These are phyloP conservation scores for Botrytis aclada DNA, from an alignment of 2,329 filamentous ascomycete species.

Conservation along the genomic window DNA sequence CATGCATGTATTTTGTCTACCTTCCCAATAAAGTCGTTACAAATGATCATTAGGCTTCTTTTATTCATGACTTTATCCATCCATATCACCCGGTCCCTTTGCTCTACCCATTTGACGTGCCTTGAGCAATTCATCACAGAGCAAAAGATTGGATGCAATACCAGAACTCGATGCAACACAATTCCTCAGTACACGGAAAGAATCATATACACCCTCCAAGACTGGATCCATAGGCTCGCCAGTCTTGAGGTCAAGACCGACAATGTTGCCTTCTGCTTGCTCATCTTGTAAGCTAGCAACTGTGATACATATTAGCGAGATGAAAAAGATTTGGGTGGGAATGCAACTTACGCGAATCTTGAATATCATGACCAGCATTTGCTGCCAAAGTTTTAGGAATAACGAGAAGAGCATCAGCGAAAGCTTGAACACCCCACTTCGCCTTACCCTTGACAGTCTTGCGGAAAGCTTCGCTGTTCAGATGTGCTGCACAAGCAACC, in stretches of 20 bases:
- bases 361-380: conserved; percentile 94
- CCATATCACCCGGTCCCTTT: conserved; percentile 62
- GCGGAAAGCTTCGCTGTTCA: conserved; percentile 80
- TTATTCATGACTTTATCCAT: conserved; percentile 41
- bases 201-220: conserved; percentile 90
- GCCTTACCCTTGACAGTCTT: conserved; percentile 97
- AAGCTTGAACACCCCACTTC: conserved; percentile 91
- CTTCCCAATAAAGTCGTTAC: conserved; percentile 14
- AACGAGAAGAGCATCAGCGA: conserved; percentile 88
- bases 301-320: conserved; percentile 40
- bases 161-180: conserved; percentile 90
- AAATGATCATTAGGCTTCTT: conserved; percentile 13
- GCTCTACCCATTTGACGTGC: conserved; percentile 86
- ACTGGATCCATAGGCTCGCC: conserved; percentile 95
- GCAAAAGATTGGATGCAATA: conserved; percentile 89
- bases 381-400: conserved; percentile 97
- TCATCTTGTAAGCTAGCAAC: conserved; percentile 88
- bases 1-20: not conserved
- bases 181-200: conserved; percentile 91
- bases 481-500: conserved; percentile 82
- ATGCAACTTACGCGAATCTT: conserved; percentile 75
- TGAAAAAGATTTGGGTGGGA: not conserved
- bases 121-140: conserved; percentile 97
- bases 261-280: conserved; percentile 75
- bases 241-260: conserved; percentile 80